Percentiles rank a stretch among this genome's conserved stretches.
These are phyloP conservation scores for Aspergillus japonicus DNA, from an alignment of 2,329 filamentous ascomycete genomes.

Conservation along the genomic window DNA sequence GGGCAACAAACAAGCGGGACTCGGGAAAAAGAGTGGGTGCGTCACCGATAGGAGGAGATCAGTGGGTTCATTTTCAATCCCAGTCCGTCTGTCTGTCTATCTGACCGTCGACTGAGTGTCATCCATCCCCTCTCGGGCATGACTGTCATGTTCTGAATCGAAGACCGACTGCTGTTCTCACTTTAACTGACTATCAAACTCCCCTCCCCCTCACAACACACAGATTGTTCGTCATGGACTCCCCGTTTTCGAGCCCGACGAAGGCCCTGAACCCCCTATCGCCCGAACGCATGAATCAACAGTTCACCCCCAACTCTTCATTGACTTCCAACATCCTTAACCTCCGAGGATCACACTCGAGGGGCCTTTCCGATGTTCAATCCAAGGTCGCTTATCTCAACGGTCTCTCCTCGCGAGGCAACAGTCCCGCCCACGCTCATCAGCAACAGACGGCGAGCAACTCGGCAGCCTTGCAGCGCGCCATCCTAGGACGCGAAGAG, in stretches of 20 bases:
- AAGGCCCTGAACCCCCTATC: conserved; percentile 45
- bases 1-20: conserved; percentile 29
- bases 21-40: conserved; percentile 23
- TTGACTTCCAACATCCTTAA: conserved; percentile 35
- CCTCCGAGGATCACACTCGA: conserved; percentile 37
- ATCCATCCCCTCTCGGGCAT: not conserved
- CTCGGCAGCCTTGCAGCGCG: conserved; percentile 45
- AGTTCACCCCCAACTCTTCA: conserved; percentile 42
- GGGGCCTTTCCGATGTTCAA: conserved; percentile 46
- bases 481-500: conserved; percentile 48
- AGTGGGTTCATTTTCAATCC: not conserved
- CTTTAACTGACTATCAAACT: not conserved
- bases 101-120: not conserved
- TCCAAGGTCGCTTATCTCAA: conserved; percentile 51
- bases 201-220: conserved; percentile 4
- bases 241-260: conserved; percentile 33
- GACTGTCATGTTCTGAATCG: conserved; percentile 1
- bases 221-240: conserved; percentile 32
- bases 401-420: conserved; percentile 36
- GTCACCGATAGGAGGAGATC: conserved; percentile 24
- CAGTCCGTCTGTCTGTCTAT: not conserved
- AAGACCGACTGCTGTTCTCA: not conserved
- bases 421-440: conserved; percentile 29
- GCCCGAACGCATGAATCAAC: conserved; percentile 52
- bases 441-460: conserved; percentile 35